Evolutionary conservation across 2,329 filamentous ascomycete genomes (phyloP).

Genomic region (Arthrobotrys musiformis): DNA sequence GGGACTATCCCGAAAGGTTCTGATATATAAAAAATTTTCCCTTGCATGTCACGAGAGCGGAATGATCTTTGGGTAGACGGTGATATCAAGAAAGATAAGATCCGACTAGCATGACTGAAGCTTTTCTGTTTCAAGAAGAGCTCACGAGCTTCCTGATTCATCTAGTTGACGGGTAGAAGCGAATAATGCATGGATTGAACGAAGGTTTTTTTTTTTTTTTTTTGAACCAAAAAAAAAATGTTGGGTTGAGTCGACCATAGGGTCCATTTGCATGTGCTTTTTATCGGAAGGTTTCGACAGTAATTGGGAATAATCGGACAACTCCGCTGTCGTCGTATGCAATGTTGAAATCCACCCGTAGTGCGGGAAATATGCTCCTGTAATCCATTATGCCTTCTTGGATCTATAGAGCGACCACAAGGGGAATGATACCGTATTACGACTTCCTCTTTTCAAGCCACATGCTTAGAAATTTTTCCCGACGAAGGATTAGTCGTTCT

Average conservation of each 20-base stretch:
- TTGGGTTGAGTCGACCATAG: neutral
- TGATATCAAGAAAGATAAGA: slow-evolving; percentile 46
- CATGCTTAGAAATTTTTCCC: neutral
- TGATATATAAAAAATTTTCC: slow-evolving; percentile 17
- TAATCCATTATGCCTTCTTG: neutral
- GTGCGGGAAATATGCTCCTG: neutral
- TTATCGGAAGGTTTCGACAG: neutral
- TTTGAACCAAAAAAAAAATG: neutral
- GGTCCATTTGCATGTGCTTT: slow-evolving; percentile 5
- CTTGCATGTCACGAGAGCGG: slow-evolving; percentile 26
- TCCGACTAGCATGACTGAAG: slow-evolving; percentile 12
- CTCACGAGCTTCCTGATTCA: slow-evolving; percentile 39
- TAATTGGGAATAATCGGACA: neutral
- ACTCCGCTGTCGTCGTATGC: neutral
- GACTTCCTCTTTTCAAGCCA: neutral
- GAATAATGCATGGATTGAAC: slow-evolving; percentile 30
- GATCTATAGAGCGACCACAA: too few relatives aligned
- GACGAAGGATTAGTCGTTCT: neutral
- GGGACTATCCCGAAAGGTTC: slow-evolving; percentile 32
- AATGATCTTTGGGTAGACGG: slow-evolving; percentile 8
- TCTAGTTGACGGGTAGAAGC: slow-evolving; percentile 37
- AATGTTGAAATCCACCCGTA: neutral
- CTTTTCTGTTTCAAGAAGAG: slow-evolving; percentile 20
- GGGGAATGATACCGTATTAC: neutral
- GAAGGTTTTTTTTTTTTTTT: neutral